These are phyloP conservation scores for Cyclaneusma minus DNA, from an alignment of 2,329 filamentous ascomycete genomes.

Conservation along the genomic window DNA sequence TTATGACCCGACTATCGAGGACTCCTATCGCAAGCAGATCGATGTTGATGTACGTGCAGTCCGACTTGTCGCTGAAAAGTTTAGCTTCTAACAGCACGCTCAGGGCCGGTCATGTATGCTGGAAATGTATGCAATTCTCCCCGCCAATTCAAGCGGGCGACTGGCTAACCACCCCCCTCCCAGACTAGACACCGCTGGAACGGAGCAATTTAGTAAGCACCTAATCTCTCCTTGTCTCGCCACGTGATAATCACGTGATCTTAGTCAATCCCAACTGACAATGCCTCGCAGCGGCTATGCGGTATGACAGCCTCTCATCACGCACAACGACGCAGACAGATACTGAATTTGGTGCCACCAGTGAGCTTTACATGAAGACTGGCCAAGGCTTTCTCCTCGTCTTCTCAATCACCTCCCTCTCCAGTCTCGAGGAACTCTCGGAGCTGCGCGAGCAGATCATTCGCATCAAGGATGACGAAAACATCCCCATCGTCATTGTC, in stretches of 20 bases:
- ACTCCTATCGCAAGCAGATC: constrained; percentile 43
- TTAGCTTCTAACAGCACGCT: neutral
- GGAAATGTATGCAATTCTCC: constrained; percentile 39
- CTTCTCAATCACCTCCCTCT: constrained; percentile 57
- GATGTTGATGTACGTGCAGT: constrained; percentile 58
- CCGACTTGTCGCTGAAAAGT: constrained; percentile 1
- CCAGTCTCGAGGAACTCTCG: constrained; percentile 52
- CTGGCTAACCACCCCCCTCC: constrained; percentile 7
- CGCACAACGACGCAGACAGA: neutral
- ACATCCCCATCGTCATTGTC: constrained; percentile 56
- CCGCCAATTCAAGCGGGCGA: constrained; percentile 2
- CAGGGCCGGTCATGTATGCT: constrained; percentile 58
- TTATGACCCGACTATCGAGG: constrained; percentile 47
- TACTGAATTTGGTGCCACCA: constrained; percentile 12
- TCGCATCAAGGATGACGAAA: constrained; percentile 56
- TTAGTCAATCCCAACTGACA: constrained; percentile 11
- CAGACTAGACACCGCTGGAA: constrained; percentile 57
- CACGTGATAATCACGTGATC: too few relatives aligned
- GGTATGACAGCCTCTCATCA: constrained; percentile 23
- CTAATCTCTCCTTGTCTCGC: constrained; percentile 2
- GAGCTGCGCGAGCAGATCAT: constrained; percentile 60
- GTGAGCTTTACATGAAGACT: constrained; percentile 61
- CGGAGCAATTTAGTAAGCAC: constrained; percentile 59
- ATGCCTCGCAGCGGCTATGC: constrained; percentile 32
- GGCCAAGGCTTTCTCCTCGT: constrained; percentile 62